A percentile compares a stretch with the other conserved stretches of the same genome.
phyloP scores from a whole-genome alignment of 352 stramenopile species.

The Discostella stelligera region DNA sequence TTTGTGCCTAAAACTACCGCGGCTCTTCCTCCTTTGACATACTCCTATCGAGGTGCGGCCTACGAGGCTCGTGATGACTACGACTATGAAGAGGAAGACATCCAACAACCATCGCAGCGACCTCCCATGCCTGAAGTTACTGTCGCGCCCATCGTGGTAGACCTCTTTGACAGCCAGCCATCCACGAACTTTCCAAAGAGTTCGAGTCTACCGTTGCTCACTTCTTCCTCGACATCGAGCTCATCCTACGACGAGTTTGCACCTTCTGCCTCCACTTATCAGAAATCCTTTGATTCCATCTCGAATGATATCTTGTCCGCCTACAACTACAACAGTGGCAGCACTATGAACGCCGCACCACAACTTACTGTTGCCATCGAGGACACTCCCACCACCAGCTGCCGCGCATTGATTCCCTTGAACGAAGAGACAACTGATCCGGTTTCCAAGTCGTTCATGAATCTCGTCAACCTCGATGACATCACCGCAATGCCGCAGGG shows the following conservation, averaged over 20 bases:
- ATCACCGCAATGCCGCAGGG: constrained; percentile 14
- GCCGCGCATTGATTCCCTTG: constrained; percentile 22
- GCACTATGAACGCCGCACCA: not conserved
- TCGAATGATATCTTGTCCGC: constrained; percentile 32
- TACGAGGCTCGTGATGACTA: constrained; percentile 19
- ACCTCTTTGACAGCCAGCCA: constrained; percentile 17
- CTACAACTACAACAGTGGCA: constrained; percentile 9
- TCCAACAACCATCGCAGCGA: not conserved
- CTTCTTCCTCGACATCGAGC: not conserved
- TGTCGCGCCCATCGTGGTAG: not conserved
- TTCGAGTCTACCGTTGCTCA: constrained; percentile 1
- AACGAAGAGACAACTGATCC: constrained; percentile 37
- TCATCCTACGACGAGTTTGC: constrained; percentile 30
- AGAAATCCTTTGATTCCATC: constrained; percentile 27
- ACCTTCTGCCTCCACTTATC: not conserved
- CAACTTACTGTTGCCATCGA: not conserved
- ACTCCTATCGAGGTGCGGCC: constrained; percentile 23
- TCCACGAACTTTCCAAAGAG: not conserved
- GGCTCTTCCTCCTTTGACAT: not conserved
- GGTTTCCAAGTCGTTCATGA: constrained; percentile 39
- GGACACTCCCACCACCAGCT: not conserved
- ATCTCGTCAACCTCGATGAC: constrained; percentile 55
- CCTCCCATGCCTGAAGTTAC: constrained; percentile 3
- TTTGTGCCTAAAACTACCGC: not conserved
- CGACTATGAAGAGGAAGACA: constrained; percentile 8